Percentiles rank a stretch among this genome's conserved stretches.
These are phyloP conservation scores for Gossypium trilobum DNA, from an alignment of 441 rosid genomes.

Conservation along the genomic window DNA sequence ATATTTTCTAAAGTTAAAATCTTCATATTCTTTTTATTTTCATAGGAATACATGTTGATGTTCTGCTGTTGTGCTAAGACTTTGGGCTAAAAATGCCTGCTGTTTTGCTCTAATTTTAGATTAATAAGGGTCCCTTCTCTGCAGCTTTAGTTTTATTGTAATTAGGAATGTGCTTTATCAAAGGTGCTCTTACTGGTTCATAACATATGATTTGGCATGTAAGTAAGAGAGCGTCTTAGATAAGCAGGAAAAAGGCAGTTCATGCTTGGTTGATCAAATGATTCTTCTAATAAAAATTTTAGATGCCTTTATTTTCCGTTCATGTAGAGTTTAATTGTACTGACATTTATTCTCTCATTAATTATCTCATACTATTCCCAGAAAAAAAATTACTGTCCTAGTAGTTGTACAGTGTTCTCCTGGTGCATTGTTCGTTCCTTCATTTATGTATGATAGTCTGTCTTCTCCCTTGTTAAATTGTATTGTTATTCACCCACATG, in stretches of 20 bases:
- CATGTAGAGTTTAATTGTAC: not conserved
- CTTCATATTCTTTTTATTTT: not conserved
- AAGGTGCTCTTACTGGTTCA: not conserved
- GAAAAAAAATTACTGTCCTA: not conserved
- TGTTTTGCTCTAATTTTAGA: constrained; percentile 4
- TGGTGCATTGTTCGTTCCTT: not conserved
- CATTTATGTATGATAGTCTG: constrained; percentile 1
- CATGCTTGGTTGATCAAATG: constrained; percentile 3
- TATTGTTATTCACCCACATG: not conserved
- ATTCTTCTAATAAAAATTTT: not conserved
- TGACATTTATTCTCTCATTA: not conserved
- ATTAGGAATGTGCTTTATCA: not conserved
- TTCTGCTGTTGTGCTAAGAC: not conserved
- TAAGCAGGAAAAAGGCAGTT: not conserved
- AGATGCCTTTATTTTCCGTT: not conserved
- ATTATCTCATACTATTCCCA: not conserved
- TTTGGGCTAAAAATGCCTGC: not conserved
- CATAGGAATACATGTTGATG: not conserved
- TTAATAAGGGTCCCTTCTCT: not conserved
- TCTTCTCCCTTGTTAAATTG: constrained; percentile 1
- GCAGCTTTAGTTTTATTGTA: not conserved
- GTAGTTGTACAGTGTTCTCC: not conserved
- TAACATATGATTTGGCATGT: not conserved
- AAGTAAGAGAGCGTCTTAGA: not conserved
- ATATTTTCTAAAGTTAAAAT: constrained; percentile 2